phyloP scores from a whole-genome alignment of 2,329 filamentous ascomycete genomes.

The Metarhizium guizhouense region DNA sequence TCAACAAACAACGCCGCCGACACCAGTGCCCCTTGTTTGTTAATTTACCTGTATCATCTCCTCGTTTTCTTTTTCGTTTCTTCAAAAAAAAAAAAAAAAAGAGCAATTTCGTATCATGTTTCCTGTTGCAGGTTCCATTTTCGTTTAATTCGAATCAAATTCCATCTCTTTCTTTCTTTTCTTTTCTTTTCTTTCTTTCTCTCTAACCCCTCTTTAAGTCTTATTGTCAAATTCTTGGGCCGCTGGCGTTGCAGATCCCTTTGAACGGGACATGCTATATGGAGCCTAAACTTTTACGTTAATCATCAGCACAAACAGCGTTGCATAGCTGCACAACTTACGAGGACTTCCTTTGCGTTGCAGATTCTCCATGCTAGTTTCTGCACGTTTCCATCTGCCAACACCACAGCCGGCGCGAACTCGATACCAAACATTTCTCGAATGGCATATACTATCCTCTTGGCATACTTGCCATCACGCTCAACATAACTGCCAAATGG shows the following conservation, averaged over 20 bases:
- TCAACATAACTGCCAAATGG: slow-evolving; percentile 79
- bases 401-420: slow-evolving; percentile 85
- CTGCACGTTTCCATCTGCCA: slow-evolving; percentile 80
- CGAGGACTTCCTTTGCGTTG: slow-evolving; percentile 90
- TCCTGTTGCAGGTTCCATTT: background rate
- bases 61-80: background rate
- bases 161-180: background rate
- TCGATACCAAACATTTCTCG: slow-evolving; percentile 97
- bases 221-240: slow-evolving; percentile 28
- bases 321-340: slow-evolving; percentile 37
- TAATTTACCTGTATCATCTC: background rate
- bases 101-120: background rate
- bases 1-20: background rate
- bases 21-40: background rate
- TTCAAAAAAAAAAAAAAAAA: background rate
- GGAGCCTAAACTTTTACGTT: slow-evolving; percentile 42
- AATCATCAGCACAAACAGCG: background rate
- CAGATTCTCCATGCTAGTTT: slow-evolving; percentile 92
- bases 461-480: slow-evolving; percentile 79
- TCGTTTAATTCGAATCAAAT: background rate
- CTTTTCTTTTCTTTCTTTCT: background rate
- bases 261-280: slow-evolving; percentile 61
- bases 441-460: slow-evolving; percentile 85
- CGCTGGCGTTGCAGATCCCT: slow-evolving; percentile 51
- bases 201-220: slow-evolving; percentile 2